These are phyloP conservation scores for Spizellomyces sp. DNA, from an alignment of 192 early-diverging fungal genomes.

Conservation along the genomic window DNA sequence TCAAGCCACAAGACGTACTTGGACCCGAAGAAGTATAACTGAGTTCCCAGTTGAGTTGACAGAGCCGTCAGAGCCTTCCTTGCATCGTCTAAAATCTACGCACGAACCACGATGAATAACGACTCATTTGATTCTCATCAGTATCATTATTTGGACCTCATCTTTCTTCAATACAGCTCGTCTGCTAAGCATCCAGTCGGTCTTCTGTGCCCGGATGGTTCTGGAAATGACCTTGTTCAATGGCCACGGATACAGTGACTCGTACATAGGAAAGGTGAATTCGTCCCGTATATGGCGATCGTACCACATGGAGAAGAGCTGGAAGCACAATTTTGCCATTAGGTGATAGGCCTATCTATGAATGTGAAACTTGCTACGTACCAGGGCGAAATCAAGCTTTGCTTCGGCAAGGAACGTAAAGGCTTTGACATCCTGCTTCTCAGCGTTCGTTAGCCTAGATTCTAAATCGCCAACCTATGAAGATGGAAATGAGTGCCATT, in stretches of 20 bases:
- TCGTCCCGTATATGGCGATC: conserved; percentile 20
- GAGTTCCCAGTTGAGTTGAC: conserved; percentile 49
- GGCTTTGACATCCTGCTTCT: conserved; percentile 47
- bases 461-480: conserved; percentile 42
- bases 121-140: too few relatives aligned
- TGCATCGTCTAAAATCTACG: conserved; percentile 61
- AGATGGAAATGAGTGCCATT: neutral
- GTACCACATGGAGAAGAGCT: conserved; percentile 41
- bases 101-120: too few relatives aligned
- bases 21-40: conserved; percentile 52
- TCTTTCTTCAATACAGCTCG: conserved; percentile 33
- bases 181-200: conserved; percentile 37
- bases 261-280: conserved; percentile 35
- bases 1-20: conserved; percentile 37
- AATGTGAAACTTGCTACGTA: conserved; percentile 19
- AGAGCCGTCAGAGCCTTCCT: conserved; percentile 51
- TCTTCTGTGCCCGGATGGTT: conserved; percentile 17
- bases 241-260: conserved; percentile 34
- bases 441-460: conserved; percentile 36
- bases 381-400: conserved; percentile 59
- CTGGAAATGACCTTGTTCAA: conserved; percentile 35
- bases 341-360: neutral
- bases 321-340: neutral
- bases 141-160: conserved; percentile 17
- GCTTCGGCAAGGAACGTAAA: conserved; percentile 52